Conservation (phyloP, 2,329 filamentous ascomycete species). For the Coccinonectria pachysandricola region DNA sequence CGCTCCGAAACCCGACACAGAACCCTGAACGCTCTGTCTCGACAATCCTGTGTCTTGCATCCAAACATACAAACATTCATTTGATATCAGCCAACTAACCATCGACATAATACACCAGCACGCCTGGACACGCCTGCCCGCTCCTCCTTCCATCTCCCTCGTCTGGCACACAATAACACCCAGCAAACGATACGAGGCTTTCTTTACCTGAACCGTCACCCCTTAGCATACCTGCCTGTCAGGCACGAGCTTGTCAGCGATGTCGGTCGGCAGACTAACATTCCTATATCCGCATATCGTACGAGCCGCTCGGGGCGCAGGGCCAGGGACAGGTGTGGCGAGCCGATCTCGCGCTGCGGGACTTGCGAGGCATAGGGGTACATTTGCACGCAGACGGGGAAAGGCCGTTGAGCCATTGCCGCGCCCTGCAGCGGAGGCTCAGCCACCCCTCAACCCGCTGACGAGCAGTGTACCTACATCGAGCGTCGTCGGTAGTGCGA, state of each 20-base stretch:
- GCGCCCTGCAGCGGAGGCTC: slow-evolving; percentile 12
- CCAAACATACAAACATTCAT: slow-evolving; percentile 1
- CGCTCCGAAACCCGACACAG: slow-evolving; percentile 9
- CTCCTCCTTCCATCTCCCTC: too few relatives aligned
- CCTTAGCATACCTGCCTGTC: slow-evolving; percentile 1
- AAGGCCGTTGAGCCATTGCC: slow-evolving; percentile 48
- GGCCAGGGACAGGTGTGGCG: too few relatives aligned
- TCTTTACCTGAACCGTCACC: not conserved
- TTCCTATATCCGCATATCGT: slow-evolving; percentile 62
- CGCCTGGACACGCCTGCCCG: too few relatives aligned
- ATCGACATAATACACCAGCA: too few relatives aligned
- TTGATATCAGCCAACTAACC: slow-evolving; percentile 2
- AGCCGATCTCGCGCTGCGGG: slow-evolving; percentile 26
- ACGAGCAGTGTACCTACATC: too few relatives aligned
- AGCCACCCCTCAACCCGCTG: too few relatives aligned
- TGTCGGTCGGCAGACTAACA: slow-evolving; percentile 51
- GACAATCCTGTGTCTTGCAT: slow-evolving; percentile 1
- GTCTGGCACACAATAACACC: too few relatives aligned
- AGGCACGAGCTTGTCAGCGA: slow-evolving; percentile 35
- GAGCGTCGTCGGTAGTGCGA: slow-evolving; percentile 3
- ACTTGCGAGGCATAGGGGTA: slow-evolving; percentile 29
- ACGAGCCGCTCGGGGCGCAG: slow-evolving; percentile 33
- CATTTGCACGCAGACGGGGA: slow-evolving; percentile 46
- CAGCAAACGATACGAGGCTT: too few relatives aligned
- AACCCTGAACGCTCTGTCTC: slow-evolving; percentile 2